Evolutionary conservation across 2,329 filamentous ascomycete genomes (phyloP).

Genomic region (Sphaerulina musiva): DNA sequence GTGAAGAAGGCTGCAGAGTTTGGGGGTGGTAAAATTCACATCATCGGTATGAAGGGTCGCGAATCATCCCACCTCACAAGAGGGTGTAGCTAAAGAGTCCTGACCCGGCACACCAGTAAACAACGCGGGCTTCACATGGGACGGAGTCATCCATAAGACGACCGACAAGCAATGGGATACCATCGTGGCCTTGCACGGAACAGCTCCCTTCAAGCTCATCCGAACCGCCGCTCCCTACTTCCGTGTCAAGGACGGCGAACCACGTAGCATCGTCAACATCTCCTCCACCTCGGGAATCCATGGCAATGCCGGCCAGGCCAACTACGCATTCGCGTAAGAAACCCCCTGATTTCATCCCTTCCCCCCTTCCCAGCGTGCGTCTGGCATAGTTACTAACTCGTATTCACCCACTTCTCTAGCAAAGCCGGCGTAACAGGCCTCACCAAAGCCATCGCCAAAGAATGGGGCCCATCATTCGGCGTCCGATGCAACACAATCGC

Average conservation of each 20-base stretch:
- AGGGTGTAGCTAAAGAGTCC: too few relatives aligned
- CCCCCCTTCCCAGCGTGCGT: background rate
- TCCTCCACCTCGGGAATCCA: constrained; percentile 73
- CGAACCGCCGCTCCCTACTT: constrained; percentile 79
- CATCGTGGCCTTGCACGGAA: constrained; percentile 75
- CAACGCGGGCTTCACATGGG: constrained; percentile 89
- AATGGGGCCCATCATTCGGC: constrained; percentile 80
- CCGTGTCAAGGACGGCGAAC: constrained; percentile 74
- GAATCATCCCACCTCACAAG: too few relatives aligned
- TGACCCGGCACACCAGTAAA: constrained; percentile 50
- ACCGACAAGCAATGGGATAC: constrained; percentile 88
- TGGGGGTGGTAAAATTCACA: constrained; percentile 79
- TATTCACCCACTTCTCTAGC: background rate
- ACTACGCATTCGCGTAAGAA: constrained; percentile 64
- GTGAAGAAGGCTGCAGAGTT: constrained; percentile 71
- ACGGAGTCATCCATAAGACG: constrained; percentile 88
- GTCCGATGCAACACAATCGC: constrained; percentile 78
- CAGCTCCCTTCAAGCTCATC: constrained; percentile 77
- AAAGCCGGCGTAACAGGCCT: constrained; percentile 79
- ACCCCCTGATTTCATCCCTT: background rate
- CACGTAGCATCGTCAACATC: constrained; percentile 76
- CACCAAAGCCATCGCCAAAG: constrained; percentile 82
- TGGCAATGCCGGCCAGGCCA: constrained; percentile 85
- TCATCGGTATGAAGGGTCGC: constrained; percentile 45
- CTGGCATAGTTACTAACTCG: background rate